These are phyloP conservation scores for Coemansia sp. DNA, from an alignment of 192 early-diverging fungal species.

Conservation along the genomic window DNA sequence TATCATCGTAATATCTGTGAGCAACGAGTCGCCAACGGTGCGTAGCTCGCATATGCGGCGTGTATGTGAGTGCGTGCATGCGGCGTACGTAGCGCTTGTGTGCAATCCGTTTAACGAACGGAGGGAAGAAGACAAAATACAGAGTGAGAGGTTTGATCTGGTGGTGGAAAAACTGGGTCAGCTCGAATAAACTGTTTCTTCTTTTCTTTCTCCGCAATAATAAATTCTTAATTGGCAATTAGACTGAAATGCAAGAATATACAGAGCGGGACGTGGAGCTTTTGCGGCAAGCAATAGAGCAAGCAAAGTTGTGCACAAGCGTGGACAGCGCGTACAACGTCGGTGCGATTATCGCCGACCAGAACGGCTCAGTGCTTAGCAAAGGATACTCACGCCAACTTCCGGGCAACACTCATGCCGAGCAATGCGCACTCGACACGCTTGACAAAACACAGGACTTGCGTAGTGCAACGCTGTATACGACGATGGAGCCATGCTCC, in stretches of 20 bases:
- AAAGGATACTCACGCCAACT: slow-evolving; percentile 91
- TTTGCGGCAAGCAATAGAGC: slow-evolving; percentile 77
- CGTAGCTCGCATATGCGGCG: slow-evolving; percentile 63
- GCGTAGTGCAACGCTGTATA: slow-evolving; percentile 57
- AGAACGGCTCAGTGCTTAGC: slow-evolving; percentile 56
- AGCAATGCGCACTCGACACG: slow-evolving; percentile 73
- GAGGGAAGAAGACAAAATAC: slow-evolving; percentile 37
- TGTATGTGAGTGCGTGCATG: slow-evolving; percentile 80
- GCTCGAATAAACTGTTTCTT: not conserved
- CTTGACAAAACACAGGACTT: not conserved
- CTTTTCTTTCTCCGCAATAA: not conserved
- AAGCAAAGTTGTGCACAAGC: slow-evolving; percentile 69
- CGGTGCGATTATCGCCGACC: slow-evolving; percentile 71
- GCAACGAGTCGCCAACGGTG: slow-evolving; percentile 79
- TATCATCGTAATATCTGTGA: slow-evolving; percentile 64
- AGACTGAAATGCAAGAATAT: not conserved
- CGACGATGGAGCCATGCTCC: slow-evolving; percentile 98
- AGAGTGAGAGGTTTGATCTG: slow-evolving; percentile 4
- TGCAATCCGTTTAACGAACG: slow-evolving; percentile 87
- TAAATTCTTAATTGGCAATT: not conserved
- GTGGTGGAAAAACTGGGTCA: slow-evolving; percentile 9
- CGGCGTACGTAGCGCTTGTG: slow-evolving; percentile 73
- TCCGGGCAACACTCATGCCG: slow-evolving; percentile 97
- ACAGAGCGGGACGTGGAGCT: slow-evolving; percentile 53
- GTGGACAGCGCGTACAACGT: slow-evolving; percentile 87